Conservation (phyloP, 495 filamentous ascomycete species). For the Talaromyces ruber region DNA sequence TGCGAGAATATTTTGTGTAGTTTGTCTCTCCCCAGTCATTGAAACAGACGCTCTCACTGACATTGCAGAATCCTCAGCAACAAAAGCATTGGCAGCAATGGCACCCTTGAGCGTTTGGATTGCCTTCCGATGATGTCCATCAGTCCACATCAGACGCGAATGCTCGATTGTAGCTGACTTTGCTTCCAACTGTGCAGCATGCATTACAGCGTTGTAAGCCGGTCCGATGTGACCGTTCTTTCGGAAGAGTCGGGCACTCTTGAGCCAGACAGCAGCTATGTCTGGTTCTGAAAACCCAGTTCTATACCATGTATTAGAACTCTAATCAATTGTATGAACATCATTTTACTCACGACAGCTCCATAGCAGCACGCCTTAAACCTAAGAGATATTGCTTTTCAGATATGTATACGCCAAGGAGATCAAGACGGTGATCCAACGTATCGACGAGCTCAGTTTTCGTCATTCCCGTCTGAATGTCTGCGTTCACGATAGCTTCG, state of each 20-base stretch:
- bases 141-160: constrained; percentile 86
- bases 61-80: constrained; percentile 35
- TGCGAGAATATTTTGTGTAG: constrained; percentile 37
- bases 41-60: constrained; percentile 26
- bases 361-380: constrained; percentile 77
- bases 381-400: constrained; percentile 96
- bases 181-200: constrained; percentile 77
- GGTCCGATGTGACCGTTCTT: constrained; percentile 75
- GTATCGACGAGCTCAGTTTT: constrained; percentile 41
- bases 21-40: constrained; percentile 23
- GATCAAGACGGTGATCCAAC: constrained; percentile 67
- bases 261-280: constrained; percentile 78
- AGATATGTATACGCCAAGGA: constrained; percentile 74
- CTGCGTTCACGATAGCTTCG: constrained; percentile 60
- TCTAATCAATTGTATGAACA: not conserved
- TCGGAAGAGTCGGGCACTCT: constrained; percentile 74
- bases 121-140: constrained; percentile 88
- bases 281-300: constrained; percentile 50
- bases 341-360: constrained; percentile 37
- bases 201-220: constrained; percentile 86
- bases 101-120: constrained; percentile 83
- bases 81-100: constrained; percentile 66
- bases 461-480: constrained; percentile 19
- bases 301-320: constrained; percentile 14
- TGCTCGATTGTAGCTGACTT: constrained; percentile 86